Percentiles rank a stretch among this genome's conserved stretches.
These are phyloP conservation scores for Leishmania mexicana DNA, from an alignment of 208 protist species.

Conservation along the genomic window DNA sequence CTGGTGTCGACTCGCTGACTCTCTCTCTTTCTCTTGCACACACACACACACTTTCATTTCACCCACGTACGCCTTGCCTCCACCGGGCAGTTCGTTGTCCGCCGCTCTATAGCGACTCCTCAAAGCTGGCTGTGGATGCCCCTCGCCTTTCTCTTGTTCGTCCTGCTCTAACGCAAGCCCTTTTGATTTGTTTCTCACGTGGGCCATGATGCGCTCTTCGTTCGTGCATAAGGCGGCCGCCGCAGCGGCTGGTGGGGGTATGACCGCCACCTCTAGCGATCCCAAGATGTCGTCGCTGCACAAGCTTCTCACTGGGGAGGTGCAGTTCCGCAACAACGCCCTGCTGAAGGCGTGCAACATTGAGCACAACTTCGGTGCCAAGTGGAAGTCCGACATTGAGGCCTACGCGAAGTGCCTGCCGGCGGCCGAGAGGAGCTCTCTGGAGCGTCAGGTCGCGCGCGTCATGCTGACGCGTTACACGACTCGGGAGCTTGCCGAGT, in stretches of 20 bases:
- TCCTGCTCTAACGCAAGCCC: not conserved
- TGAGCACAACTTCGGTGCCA: slow-evolving; percentile 86
- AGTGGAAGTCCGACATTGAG: slow-evolving; percentile 73
- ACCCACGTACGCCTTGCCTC: not conserved
- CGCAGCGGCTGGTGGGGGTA: slow-evolving; percentile 31
- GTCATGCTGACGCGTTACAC: slow-evolving; percentile 88
- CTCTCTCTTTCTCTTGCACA: not conserved
- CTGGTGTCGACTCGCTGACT: not conserved
- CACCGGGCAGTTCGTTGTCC: not conserved
- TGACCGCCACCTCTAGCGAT: slow-evolving; percentile 38
- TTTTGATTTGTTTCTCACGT: not conserved
- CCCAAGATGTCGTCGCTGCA: slow-evolving; percentile 81
- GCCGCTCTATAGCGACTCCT: not conserved
- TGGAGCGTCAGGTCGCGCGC: slow-evolving; percentile 83
- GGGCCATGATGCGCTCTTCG: slow-evolving; percentile 62
- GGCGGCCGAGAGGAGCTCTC: slow-evolving; percentile 63
- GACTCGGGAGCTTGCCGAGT: slow-evolving; percentile 82
- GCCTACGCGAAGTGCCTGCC: slow-evolving; percentile 75
- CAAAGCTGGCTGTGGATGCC: not conserved
- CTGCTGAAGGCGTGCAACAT: slow-evolving; percentile 89
- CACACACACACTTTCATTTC: not conserved
- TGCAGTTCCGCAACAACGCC: slow-evolving; percentile 83
- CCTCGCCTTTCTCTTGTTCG: not conserved
- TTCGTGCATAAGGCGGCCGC: slow-evolving; percentile 40
- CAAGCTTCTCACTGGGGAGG: slow-evolving; percentile 88